These are phyloP conservation scores for Sarocladium kiliense DNA, from an alignment of 2,329 filamentous ascomycete genomes.

Conservation along the genomic window DNA sequence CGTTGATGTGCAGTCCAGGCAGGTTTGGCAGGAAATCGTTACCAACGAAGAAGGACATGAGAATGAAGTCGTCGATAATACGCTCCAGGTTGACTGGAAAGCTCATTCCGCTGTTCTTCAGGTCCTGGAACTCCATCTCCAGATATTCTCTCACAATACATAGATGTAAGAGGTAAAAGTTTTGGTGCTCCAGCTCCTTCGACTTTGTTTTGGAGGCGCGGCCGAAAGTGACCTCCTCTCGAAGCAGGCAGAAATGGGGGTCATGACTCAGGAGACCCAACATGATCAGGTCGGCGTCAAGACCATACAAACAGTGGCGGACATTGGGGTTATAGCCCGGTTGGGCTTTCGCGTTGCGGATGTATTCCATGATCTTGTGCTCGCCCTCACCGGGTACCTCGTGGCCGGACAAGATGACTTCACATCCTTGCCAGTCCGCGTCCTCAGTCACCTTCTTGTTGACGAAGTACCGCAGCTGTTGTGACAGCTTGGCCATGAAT, in stretches of 20 bases:
- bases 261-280: constrained; percentile 94
- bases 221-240: constrained; percentile 97
- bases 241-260: constrained; percentile 93
- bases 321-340: constrained; percentile 88
- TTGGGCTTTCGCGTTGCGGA: constrained; percentile 93
- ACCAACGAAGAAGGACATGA: constrained; percentile 99
- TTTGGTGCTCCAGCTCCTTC: constrained; percentile 96
- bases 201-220: constrained; percentile 81
- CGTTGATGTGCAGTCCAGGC: constrained; percentile 95
- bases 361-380: constrained; percentile 99
- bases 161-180: constrained; percentile 95
- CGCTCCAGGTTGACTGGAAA: constrained; percentile 91
- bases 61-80: constrained; percentile 97
- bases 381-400: constrained; percentile 98
- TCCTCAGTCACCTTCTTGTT: constrained; percentile 98
- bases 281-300: constrained; percentile 99
- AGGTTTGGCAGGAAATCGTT: constrained; percentile 98
- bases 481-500: constrained; percentile 95
- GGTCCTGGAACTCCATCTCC: constrained; percentile 92
- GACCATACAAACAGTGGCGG: constrained; percentile 92
- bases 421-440: constrained; percentile 93
- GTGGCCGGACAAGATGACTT: constrained; percentile 93
- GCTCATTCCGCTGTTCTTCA: constrained; percentile 66
- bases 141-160: constrained; percentile 97
- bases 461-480: constrained; percentile 95